These are phyloP conservation scores for Nakazawaea siamensis DNA, from an alignment of 805 yeast genomes.

Conservation along the genomic window DNA sequence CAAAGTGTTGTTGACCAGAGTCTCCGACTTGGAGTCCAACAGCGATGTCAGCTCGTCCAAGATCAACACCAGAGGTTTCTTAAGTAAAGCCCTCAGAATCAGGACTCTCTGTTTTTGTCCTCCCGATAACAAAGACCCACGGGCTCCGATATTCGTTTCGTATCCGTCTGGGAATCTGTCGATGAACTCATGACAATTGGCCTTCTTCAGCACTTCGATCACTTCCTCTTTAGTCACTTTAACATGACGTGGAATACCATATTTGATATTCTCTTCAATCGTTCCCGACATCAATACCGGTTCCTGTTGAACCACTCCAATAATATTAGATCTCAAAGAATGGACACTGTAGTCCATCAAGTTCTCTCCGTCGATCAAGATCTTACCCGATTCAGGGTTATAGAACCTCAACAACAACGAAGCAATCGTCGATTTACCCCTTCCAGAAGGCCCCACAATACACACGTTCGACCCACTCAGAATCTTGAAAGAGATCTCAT, in stretches of 20 bases:
- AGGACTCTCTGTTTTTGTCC: slow-evolving; percentile 77
- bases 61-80: slow-evolving; percentile 60
- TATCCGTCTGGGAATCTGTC: slow-evolving; percentile 72
- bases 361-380: slow-evolving; percentile 59
- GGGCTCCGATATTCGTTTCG: slow-evolving; percentile 49
- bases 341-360: slow-evolving; percentile 67
- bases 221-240: slow-evolving; percentile 56
- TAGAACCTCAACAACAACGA: slow-evolving; percentile 76
- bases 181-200: slow-evolving; percentile 70
- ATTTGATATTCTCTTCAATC: slow-evolving; percentile 76
- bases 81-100: slow-evolving; percentile 65
- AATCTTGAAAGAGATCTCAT: slow-evolving; percentile 53
- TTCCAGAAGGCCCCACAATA: slow-evolving; percentile 92
- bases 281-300: slow-evolving; percentile 86
- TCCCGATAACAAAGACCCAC: slow-evolving; percentile 42
- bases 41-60: slow-evolving; percentile 93
- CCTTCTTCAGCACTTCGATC: slow-evolving; percentile 54
- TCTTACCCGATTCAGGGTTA: slow-evolving; percentile 65
- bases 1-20: slow-evolving; percentile 72
- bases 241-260: slow-evolving; percentile 43
- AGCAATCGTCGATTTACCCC: slow-evolving; percentile 88
- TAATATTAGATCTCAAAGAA: slow-evolving; percentile 56
- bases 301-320: slow-evolving; percentile 90
- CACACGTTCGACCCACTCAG: slow-evolving; percentile 83
- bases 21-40: slow-evolving; percentile 80